Evolutionary conservation across 306 rosid genomes (phyloP).

Genomic region (Cicer yamashitae): DNA sequence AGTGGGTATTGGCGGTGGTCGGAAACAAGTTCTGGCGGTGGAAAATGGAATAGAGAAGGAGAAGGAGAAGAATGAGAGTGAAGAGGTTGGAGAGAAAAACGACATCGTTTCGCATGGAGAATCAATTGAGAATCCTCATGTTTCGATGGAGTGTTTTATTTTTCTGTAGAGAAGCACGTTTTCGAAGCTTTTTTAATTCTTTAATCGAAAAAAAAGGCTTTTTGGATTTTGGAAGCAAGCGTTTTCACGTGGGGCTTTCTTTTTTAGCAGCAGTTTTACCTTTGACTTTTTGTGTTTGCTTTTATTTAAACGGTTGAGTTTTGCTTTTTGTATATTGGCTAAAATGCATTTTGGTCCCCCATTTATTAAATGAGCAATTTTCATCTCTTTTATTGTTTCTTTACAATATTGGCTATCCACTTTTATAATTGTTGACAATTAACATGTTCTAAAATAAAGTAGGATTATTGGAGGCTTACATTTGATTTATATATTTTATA

Average conservation of each 20-base stretch:
- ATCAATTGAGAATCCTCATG: conserved; percentile 76
- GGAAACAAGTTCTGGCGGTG: conserved; percentile 45
- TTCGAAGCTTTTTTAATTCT: conserved; percentile 2
- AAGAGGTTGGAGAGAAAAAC: conserved; percentile 42
- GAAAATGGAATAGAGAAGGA: conserved; percentile 23
- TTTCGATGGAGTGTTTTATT: conserved; percentile 93
- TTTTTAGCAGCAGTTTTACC: conserved; percentile 9
- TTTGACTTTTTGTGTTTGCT: conserved; percentile 39
- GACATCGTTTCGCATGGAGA: conserved; percentile 53
- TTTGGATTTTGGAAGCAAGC: conserved; percentile 35
- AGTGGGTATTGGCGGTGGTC: conserved; percentile 31
- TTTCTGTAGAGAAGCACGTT: conserved; percentile 70
- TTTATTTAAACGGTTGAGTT: not conserved
- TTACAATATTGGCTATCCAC: too few species aligned
- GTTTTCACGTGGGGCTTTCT: conserved; percentile 39
- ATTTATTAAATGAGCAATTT: too few species aligned
- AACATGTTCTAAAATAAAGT: too few species aligned
- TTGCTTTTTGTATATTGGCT: not conserved
- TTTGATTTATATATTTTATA: too few species aligned
- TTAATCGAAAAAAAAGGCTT: not conserved
- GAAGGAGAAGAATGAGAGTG: conserved; percentile 22
- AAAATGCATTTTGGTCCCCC: not conserved
- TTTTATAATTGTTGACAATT: too few species aligned
- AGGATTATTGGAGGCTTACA: too few species aligned
- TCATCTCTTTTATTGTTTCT: too few species aligned